Percentiles rank a stretch among this genome's conserved stretches.
phyloP scores from a whole-genome alignment of 805 yeast species.

The Candida khao-thaluensis region DNA sequence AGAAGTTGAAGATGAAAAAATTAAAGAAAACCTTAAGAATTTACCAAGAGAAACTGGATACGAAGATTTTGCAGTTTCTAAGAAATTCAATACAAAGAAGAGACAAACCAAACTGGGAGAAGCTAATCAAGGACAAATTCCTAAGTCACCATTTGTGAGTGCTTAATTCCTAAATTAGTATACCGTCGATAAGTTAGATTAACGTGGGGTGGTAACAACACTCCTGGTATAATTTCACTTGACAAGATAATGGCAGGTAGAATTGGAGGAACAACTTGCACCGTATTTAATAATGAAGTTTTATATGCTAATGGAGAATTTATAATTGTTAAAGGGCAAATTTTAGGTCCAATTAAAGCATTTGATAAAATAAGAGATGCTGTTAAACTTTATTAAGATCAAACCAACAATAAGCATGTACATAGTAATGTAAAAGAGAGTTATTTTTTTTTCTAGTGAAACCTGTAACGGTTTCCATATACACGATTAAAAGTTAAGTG shows the following conservation, averaged over 20 bases:
- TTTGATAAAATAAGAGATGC: slow-evolving; percentile 80
- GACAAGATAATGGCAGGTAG: slow-evolving; percentile 99
- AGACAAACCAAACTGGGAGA: too few species aligned
- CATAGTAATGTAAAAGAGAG: neutral
- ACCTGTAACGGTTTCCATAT: too few species aligned
- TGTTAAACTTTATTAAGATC: slow-evolving; percentile 42
- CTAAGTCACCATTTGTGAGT: slow-evolving; percentile 31
- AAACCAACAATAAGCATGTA: slow-evolving; percentile 9
- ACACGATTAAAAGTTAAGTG: too few species aligned
- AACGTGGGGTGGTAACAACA: slow-evolving; percentile 92
- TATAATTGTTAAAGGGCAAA: slow-evolving; percentile 70
- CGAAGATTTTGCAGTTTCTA: slow-evolving; percentile 24
- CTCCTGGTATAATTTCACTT: slow-evolving; percentile 93
- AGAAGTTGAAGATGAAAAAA: slow-evolving; percentile 22
- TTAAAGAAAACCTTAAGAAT: slow-evolving; percentile 30
- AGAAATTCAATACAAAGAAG: slow-evolving; percentile 33
- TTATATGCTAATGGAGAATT: slow-evolving; percentile 78
- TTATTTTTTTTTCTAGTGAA: too few species aligned
- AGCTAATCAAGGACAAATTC: slow-evolving; percentile 20
- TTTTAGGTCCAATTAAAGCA: slow-evolving; percentile 84
- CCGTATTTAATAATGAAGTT: slow-evolving; percentile 73
- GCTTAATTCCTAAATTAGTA: too few species aligned
- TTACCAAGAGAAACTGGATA: slow-evolving; percentile 29
- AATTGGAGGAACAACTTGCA: slow-evolving; percentile 77
- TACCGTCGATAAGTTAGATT: too few species aligned